These are phyloP conservation scores for Chaetomium cochliodes DNA, from an alignment of 495 filamentous ascomycete species.

Conservation along the genomic window DNA sequence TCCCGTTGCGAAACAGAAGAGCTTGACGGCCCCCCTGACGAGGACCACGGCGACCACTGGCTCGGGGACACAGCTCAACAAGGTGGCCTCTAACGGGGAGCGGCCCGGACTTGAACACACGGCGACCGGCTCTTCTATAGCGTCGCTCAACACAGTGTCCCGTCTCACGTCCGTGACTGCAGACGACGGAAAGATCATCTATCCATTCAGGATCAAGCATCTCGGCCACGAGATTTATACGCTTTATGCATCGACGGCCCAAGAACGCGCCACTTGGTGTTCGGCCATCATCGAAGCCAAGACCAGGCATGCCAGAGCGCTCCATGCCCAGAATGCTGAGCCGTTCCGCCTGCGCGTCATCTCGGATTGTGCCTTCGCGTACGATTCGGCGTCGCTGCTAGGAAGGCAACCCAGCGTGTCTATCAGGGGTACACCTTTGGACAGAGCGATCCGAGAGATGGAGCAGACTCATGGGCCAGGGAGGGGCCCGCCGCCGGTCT, in stretches of 20 bases:
- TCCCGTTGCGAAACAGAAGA: slow-evolving; percentile 81
- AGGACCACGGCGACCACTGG: slow-evolving; percentile 47
- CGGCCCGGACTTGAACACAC: slow-evolving; percentile 63
- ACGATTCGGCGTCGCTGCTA: slow-evolving; percentile 60
- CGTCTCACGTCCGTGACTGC: slow-evolving; percentile 47
- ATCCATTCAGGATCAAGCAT: slow-evolving; percentile 94
- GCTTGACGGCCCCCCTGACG: slow-evolving; percentile 66
- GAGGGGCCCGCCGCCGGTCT: slow-evolving; percentile 69
- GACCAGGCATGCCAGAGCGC: slow-evolving; percentile 80
- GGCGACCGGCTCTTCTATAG: slow-evolving; percentile 55
- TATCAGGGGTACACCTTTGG: slow-evolving; percentile 86
- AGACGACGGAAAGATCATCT: slow-evolving; percentile 75
- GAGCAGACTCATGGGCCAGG: slow-evolving; percentile 69
- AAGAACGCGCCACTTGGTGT: slow-evolving; percentile 83
- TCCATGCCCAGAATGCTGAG: slow-evolving; percentile 92
- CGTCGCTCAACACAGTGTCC: slow-evolving; percentile 43
- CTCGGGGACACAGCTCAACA: slow-evolving; percentile 53
- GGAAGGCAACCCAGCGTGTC: slow-evolving; percentile 48
- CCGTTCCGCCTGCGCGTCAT: slow-evolving; percentile 91
- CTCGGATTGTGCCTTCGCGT: slow-evolving; percentile 86
- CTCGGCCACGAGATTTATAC: slow-evolving; percentile 89
- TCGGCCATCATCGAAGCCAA: slow-evolving; percentile 92
- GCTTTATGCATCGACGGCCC: slow-evolving; percentile 73
- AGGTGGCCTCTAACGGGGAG: slow-evolving; percentile 49
- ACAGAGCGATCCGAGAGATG: slow-evolving; percentile 85